Conservation (phyloP, 1,139 yeast species). For the Zygosaccharomyces sapae region DNA sequence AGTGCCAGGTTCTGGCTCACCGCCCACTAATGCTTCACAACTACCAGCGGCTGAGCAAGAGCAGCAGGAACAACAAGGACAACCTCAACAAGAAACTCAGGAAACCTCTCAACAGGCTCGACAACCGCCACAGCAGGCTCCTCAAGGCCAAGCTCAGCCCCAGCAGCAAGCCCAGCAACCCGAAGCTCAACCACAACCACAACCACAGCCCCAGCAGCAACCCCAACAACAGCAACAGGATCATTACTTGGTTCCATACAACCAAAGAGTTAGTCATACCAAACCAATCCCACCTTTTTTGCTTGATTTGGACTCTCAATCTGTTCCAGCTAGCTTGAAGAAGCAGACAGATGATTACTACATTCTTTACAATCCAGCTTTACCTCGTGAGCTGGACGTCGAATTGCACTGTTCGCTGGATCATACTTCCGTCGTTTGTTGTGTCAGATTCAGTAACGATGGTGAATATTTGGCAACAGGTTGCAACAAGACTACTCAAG, state of each 20-base stretch:
- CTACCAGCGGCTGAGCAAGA: slow-evolving; percentile 9
- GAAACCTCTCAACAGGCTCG: too few species aligned
- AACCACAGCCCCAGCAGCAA: slow-evolving; percentile 3
- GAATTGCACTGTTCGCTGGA: slow-evolving; percentile 86
- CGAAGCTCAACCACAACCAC: slow-evolving; percentile 25
- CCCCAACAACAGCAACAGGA: slow-evolving; percentile 26
- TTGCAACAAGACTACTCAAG: slow-evolving; percentile 93
- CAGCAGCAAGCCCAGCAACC: slow-evolving; percentile 11
- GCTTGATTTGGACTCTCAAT: slow-evolving; percentile 73
- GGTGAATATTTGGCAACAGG: slow-evolving; percentile 96
- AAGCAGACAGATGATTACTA: slow-evolving; percentile 86
- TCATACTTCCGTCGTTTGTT: slow-evolving; percentile 92
- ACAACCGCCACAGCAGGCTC: too few species aligned
- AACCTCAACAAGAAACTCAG: too few species aligned
- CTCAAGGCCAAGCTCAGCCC: slow-evolving; percentile 14
- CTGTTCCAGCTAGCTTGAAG: slow-evolving; percentile 73
- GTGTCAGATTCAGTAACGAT: slow-evolving; percentile 88
- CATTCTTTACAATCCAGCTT: slow-evolving; percentile 86
- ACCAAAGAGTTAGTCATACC: slow-evolving; percentile 52
- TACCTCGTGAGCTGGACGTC: slow-evolving; percentile 71
- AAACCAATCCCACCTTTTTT: slow-evolving; percentile 80
- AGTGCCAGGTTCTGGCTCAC: slow-evolving; percentile 1
- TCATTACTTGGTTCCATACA: slow-evolving; percentile 39
- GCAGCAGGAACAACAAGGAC: slow-evolving; percentile 12
- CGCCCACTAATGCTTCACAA: slow-evolving; percentile 1